Evolutionary conservation across 306 rosid genomes (phyloP), one percentile per base, ranked within the genome.

Genomic region (Quercus alba): DNA sequence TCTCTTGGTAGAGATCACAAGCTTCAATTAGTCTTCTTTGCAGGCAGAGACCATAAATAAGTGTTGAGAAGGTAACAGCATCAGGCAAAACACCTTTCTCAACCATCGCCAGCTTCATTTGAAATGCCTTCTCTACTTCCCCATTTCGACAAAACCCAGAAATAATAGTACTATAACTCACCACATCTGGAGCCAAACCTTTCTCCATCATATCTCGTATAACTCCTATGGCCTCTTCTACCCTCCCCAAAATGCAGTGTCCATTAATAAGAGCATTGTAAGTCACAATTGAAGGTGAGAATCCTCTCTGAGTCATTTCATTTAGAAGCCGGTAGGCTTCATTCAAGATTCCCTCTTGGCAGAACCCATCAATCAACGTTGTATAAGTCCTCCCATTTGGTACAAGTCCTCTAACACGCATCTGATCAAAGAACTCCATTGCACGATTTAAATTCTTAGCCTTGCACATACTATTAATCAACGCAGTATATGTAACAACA

Each of bases 321-420:
- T 85, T 87, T 83, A 91, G 73, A 82, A 91, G 78, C 84, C 78
- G 73, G 56, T 88, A 84, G 71, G 98, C 98, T 75, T 91, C 93
- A 58, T 77, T 75, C 81, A 92, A 52, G 18, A 88, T 78, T 28
- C 97, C 97, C 74, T 86, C 89, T 77, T 82, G 94, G 79, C 94
- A 90, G 76, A 92, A 92, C 21, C 97, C 99, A 80, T 90, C 95
- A 41, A 94, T 87, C 70, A 94, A 55, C 23, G 97, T 94, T 1
- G 95, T 92, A 61, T 81, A 94, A 1, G 97, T 94, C 80, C 90
- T 88, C 88, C 84, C 99, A 78, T 91, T 92, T 1, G 97, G 98
- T 49, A 57, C 5, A 74, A 95, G 87, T 38, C 97, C 97, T 77
- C 97, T 77, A 68, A 41, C 81, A 49, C 57, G 88, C 95, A 95